Base-by-base conservation (phyloP, 306 rosid species). In the Glycine latifolia region DNA sequence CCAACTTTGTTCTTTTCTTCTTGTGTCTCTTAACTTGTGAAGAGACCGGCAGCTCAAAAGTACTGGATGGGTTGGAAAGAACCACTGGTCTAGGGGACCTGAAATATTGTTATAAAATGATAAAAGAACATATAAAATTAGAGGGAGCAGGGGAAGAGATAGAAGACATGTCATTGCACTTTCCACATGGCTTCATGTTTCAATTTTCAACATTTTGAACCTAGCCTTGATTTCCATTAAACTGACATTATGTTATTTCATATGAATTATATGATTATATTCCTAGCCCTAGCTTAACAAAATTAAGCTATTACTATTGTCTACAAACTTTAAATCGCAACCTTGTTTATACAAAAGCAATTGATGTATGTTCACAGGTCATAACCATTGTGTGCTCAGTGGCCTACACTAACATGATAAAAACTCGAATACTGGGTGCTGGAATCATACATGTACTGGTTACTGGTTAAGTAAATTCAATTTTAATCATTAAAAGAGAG, bases 1-100 rank as follows among this genome's bases (percentile, higher is more conserved):
- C 95, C 84, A 88, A 92, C 97, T 84, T 91, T 82, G 82, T 84
- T 85, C 89, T 88, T 78, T 82, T 85, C 86, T 86, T 88, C 92
- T 83, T 54, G 41, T 79, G 87, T 76, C 88, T 81, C 88, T 84
- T 89, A 67, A 54, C 63, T 80, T 81, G 83, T n/a, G 92, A 71
- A 68, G 87, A 79, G 75, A 85, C 11, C 26, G 63, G 71, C 77
- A 76, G 56, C 63, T 91, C 81, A 69, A 87, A 76, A 87, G 86
- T 73, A 84, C 76, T 80, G 37, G 86, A 75, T 37, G 91, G 79
- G 67, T 83, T 84, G 50, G 89, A 62, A 77, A 81, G 59, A 39
- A 76, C 53, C 35, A 79, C 77, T 12, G 93, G 87, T 50, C 70
- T 58, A 44, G 90, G 81, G 58, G 89, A 76, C 87, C 99, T 91